Base-by-base conservation (phyloP, 345 rosid genomes). In the Fremontodendron californicum region DNA sequence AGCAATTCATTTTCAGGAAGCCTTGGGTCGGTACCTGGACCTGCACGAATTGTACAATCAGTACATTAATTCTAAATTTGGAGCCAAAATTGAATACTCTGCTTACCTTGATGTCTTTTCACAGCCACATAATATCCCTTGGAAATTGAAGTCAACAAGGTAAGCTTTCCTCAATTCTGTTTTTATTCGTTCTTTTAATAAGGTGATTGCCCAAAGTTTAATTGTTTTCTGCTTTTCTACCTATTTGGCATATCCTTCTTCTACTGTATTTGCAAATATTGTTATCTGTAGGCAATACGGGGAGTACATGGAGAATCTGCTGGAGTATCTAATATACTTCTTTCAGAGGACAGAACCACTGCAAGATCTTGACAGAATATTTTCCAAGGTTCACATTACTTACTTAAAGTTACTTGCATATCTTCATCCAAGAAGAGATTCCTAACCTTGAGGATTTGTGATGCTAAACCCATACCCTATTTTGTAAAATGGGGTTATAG, bases 291-390 rank as follows among this genome's bases (percentile, higher is more conserved):
- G 98, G 88, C 93, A 92, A 74, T 92, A 92, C 84, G 86, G 77
- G 88, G 88, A 90, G 78, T 92, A 95, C 75, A 72, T 92, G 89
- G 91, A 86, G 82, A 90, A 90, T 74, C 82, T 93, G 67, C 83
- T 95, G 16, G 96, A 87, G 86, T 91, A 93, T 88, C 85, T 95
- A 68, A 76, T 88, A 49, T 75, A 85, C 81, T 90, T 90, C 82
- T 95, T 92, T 75, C 90, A 93, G 81, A 88, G 99, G 75, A 92
- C 96, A 4, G 96, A 93, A 81, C 99, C 99, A 8, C 79, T 95
- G 86, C 94, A 91, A 87, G 99, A 95, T 86, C 88, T 95, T 84
- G 96, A 87, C 72, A 85, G 91, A 80, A 90, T 92, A 70, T 86
- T 93, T 68, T 82, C 91, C 45, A 92, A 87, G 98, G 99, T 93